phyloP scores from a whole-genome alignment of 2,329 filamentous ascomycete species.

The Aspergillus tamarii region DNA sequence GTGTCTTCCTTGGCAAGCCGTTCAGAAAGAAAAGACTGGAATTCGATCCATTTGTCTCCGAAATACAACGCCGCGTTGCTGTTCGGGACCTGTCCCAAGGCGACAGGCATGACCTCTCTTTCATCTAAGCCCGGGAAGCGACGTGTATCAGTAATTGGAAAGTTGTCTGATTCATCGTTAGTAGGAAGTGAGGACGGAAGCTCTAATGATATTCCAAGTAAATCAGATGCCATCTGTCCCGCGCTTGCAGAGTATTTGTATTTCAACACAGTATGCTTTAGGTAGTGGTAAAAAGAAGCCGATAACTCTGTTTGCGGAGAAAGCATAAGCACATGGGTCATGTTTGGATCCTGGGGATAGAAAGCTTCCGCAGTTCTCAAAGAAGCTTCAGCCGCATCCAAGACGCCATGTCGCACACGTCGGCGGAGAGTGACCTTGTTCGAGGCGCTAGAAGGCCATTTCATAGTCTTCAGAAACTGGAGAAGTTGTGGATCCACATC shows the following conservation, averaged over 20 bases:
- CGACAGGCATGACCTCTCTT: conserved; percentile 55
- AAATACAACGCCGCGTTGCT: conserved; percentile 82
- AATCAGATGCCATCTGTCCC: conserved; percentile 51
- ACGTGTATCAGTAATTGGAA: conserved; percentile 39
- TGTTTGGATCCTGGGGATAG: conserved; percentile 68
- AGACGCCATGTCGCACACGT: conserved; percentile 64
- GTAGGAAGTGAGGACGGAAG: conserved; percentile 64
- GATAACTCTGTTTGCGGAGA: conserved; percentile 81
- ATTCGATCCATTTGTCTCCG: conserved; percentile 82
- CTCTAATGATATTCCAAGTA: conserved; percentile 81
- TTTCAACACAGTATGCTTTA: conserved; percentile 76
- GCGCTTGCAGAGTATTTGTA: conserved; percentile 69
- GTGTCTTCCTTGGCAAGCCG: conserved; percentile 51
- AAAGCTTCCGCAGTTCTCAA: conserved; percentile 82
- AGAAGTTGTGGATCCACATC: conserved; percentile 68
- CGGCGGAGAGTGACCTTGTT: conserved; percentile 69
- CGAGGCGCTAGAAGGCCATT: conserved; percentile 65
- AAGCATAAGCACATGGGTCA: conserved; percentile 80
- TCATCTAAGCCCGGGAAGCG: conserved; percentile 13
- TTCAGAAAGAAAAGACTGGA: conserved; percentile 77
- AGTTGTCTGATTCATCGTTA: conserved; percentile 59
- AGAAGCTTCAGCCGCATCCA: conserved; percentile 71
- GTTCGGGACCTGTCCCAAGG: conserved; percentile 83
- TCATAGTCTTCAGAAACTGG: conserved; percentile 64
- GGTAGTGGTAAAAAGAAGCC: conserved; percentile 80